phyloP scores from a whole-genome alignment of 2,329 filamentous ascomycete genomes.

The Clarireedia paspali region DNA sequence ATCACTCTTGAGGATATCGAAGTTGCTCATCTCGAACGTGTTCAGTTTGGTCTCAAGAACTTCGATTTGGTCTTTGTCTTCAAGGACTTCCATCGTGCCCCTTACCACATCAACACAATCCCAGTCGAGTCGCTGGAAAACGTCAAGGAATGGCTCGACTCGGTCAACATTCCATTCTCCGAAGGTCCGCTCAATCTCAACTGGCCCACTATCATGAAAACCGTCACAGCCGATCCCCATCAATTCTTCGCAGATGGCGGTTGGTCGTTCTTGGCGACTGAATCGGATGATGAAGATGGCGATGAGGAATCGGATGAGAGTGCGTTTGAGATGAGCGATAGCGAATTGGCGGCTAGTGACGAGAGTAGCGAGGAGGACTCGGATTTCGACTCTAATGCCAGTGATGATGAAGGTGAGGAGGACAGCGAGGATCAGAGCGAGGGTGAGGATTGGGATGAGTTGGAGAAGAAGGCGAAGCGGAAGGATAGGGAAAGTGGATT shows the following conservation, averaged over 20 bases:
- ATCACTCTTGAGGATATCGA: conserved; percentile 94
- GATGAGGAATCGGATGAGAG: conserved; percentile 82
- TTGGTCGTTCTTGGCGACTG: conserved; percentile 85
- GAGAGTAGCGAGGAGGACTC: conserved; percentile 83
- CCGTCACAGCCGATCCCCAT: conserved; percentile 86
- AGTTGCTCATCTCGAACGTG: conserved; percentile 90
- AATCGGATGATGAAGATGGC: conserved; percentile 76
- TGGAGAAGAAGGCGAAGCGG: conserved; percentile 86
- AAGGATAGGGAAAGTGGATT: conserved; percentile 57
- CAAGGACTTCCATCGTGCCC: conserved; percentile 89
- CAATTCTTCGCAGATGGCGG: conserved; percentile 93
- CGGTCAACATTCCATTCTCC: conserved; percentile 85
- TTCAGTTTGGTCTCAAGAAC: conserved; percentile 95
- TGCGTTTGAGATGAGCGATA: conserved; percentile 84
- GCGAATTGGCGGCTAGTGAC: conserved; percentile 64
- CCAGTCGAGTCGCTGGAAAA: conserved; percentile 90
- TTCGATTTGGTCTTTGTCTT: conserved; percentile 98
- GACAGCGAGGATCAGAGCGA: conserved; percentile 65
- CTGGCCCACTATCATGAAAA: conserved; percentile 99
- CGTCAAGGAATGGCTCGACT: conserved; percentile 97
- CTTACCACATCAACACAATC: conserved; percentile 95
- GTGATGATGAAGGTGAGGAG: conserved; percentile 73
- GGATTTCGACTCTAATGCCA: conserved; percentile 87
- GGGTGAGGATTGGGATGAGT: conserved; percentile 88
- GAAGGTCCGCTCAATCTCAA: conserved; percentile 97